Conservation (phyloP, 768 basidiomycete genomes). For the Lanmaoa rubissima region DNA sequence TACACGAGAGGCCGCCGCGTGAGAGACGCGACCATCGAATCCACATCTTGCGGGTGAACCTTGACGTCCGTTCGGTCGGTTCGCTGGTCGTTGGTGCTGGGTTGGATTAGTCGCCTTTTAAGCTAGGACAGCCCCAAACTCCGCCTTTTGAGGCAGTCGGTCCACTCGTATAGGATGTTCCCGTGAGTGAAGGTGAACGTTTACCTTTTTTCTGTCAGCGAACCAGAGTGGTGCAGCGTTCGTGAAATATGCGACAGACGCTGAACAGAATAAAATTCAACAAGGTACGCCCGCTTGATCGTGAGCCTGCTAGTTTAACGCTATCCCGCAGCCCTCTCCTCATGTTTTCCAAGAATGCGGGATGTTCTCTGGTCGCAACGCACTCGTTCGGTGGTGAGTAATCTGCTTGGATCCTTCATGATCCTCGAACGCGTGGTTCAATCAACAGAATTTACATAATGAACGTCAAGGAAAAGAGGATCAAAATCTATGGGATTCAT, state of each 20-base stretch:
- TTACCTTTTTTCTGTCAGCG: too few species aligned
- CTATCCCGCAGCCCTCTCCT: neutral
- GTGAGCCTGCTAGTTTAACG: neutral
- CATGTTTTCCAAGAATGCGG: neutral
- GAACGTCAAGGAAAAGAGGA: too few species aligned
- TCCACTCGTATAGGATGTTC: too few species aligned
- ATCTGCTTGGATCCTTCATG: neutral
- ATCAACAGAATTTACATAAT: too few species aligned
- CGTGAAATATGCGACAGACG: too few species aligned
- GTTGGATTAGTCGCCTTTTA: neutral
- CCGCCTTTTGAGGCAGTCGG: slow-evolving; percentile 1
- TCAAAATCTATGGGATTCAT: too few species aligned
- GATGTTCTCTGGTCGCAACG: slow-evolving; percentile 1
- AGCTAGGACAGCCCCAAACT: neutral
- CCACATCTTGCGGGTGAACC: neutral
- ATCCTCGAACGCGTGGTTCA: too few species aligned
- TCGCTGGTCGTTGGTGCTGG: neutral
- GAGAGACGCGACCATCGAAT: neutral
- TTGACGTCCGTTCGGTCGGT: neutral
- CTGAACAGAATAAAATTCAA: too few species aligned
- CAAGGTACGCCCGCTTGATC: slow-evolving; percentile 5
- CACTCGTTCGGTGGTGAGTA: neutral
- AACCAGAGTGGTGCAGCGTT: too few species aligned
- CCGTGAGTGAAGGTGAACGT: too few species aligned
- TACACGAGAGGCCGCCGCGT: neutral